Conservation (phyloP, 768 basidiomycete species). For the Xanthoconium stramineum region DNA sequence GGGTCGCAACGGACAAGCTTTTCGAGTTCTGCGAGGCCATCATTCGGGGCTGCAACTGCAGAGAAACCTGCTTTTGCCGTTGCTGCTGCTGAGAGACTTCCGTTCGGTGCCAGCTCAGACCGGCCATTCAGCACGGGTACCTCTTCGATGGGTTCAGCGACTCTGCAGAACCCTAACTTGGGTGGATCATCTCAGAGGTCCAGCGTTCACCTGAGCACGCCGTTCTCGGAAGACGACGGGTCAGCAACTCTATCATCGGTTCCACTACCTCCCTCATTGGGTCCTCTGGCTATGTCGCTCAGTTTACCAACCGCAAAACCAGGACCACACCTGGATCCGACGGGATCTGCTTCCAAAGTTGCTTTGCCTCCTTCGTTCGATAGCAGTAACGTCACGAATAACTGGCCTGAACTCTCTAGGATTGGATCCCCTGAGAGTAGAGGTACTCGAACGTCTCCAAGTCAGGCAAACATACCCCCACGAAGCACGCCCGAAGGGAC, state of each 20-base stretch:
- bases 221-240: constrained; percentile 20
- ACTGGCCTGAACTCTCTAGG: constrained; percentile 13
- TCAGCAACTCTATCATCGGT: constrained; percentile 6
- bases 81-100: constrained; percentile 16
- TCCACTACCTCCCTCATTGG: constrained; percentile 6
- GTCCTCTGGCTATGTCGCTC: constrained; percentile 15
- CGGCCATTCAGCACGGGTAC: constrained; percentile 10
- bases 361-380: constrained; percentile 9
- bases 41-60: constrained; percentile 14
- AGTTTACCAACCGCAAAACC: constrained; percentile 13
- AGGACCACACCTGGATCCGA: constrained; percentile 3
- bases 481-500: constrained; percentile 6
- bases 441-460: constrained; percentile 6
- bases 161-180: constrained; percentile 5
- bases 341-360: constrained; percentile 6
- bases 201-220: neutral
- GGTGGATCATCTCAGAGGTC: constrained; percentile 14
- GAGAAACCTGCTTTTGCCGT: constrained; percentile 18
- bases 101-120: constrained; percentile 17
- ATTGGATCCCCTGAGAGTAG: constrained; percentile 18
- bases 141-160: neutral
- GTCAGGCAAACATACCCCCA: constrained; percentile 1
- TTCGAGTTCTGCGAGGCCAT: constrained; percentile 15
- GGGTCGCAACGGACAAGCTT: constrained; percentile 24
- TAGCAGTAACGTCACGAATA: neutral